These are phyloP conservation scores for Trichoderma koningiopsis DNA, from an alignment of 2,329 filamentous ascomycete genomes.

Conservation along the genomic window DNA sequence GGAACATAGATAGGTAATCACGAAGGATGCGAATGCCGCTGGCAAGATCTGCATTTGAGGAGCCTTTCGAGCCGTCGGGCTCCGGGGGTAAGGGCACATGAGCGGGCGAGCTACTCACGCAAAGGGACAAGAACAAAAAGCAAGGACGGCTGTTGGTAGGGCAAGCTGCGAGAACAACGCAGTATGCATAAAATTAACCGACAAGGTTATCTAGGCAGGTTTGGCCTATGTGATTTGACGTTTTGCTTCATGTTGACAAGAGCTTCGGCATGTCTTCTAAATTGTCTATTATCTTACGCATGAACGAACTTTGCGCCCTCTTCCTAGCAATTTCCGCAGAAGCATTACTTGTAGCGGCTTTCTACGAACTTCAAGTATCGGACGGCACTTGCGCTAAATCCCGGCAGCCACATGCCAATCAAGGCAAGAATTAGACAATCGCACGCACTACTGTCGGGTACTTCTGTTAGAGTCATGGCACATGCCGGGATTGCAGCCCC, in stretches of 20 bases:
- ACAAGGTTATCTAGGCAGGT: background rate
- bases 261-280: background rate
- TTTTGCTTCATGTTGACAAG: background rate
- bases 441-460: slow-evolving; percentile 5
- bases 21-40: background rate
- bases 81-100: background rate
- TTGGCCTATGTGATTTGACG: background rate
- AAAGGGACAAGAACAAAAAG: background rate
- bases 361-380: background rate
- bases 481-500: background rate
- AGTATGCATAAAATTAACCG: slow-evolving; percentile 12
- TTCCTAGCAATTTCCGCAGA: background rate
- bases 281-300: too few species aligned
- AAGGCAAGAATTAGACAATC: background rate
- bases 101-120: background rate
- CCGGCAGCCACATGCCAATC: background rate
- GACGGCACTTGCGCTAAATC: slow-evolving; percentile 5
- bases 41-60: background rate
- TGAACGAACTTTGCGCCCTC: background rate
- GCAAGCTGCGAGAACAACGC: background rate
- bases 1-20: background rate
- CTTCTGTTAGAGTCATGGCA: slow-evolving; percentile 1
- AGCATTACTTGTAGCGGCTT: background rate
- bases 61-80: slow-evolving; percentile 8
- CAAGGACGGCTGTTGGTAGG: background rate